Base-by-base conservation (phyloP, 805 yeast species). In the Ogataea paraovalis region DNA sequence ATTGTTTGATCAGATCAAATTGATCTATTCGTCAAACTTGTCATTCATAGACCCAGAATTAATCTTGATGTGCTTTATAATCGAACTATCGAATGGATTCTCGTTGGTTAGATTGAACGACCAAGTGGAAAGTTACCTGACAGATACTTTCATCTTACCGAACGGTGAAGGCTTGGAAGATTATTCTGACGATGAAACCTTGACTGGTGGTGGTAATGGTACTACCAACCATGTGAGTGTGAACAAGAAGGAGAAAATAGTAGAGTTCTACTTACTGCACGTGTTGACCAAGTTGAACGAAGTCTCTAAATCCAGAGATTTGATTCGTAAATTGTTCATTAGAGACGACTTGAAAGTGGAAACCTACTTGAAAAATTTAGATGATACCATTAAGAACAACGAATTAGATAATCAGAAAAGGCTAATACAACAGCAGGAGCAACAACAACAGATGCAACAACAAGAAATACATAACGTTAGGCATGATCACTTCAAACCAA, bases 1-100 rank as follows among this genome's bases (percentile, higher is more conserved):
- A 8, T 22, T 65, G 20, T 55, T 50, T 19, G 30, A 44, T n/a
- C 63, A 62, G 30, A 41, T 63, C 4, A 30, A 39, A 2, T 22
- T 23, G 12, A 53, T 61, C 2, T 55, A 44, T 43, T 27, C 47
- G 3, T 45, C 51, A 18, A 44, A 54, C 23, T 44, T 45, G 12
- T 30, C 13, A 4, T 9, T 34, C 23, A 44, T 56, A 10, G 65
- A 65, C 43, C 55, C 63, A 3, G 69, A 64, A 19, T 33, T 65
- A 18, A 46, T 53, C 3, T 50, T 65, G 32, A 60, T 64, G 57
- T 59, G 66, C 41, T 64, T 62, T 41, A 56, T 65, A 14, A 58
- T 64, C 30, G 69, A 66, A 45, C 49, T 56, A 13, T 52, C 65
- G 4, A 64, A 66, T 43, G 63, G 60, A 4, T 51, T 58, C 36